These are phyloP conservation scores for Pseudocercospora macadamiae DNA, from an alignment of 2,329 filamentous ascomycete species.

Conservation along the genomic window DNA sequence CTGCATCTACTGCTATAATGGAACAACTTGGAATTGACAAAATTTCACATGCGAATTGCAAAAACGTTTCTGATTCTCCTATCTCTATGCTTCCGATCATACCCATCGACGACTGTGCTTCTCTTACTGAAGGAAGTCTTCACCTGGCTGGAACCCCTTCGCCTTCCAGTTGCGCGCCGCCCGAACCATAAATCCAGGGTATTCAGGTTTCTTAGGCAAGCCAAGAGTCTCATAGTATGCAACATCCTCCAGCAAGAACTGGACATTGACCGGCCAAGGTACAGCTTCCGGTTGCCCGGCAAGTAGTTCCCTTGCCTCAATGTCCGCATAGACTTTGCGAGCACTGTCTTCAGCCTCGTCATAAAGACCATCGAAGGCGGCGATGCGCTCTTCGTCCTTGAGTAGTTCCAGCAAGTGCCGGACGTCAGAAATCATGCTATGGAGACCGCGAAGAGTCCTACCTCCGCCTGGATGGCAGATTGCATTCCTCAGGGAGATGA, in stretches of 20 bases:
- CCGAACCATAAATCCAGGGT: background rate
- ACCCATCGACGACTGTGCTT: background rate
- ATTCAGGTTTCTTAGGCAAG: no score
- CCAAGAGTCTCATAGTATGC: background rate
- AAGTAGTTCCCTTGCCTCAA: background rate
- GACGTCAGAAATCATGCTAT: background rate
- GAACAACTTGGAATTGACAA: no score
- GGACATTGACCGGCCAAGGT: background rate
- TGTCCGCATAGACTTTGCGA: background rate
- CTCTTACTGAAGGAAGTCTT: background rate
- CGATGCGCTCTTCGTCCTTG: background rate
- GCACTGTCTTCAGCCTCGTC: background rate
- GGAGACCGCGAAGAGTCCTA: background rate
- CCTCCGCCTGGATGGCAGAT: background rate
- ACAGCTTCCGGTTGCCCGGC: background rate
- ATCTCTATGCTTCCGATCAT: no score
- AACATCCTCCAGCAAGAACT: background rate
- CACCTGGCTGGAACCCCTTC: background rate
- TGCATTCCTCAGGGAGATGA: background rate
- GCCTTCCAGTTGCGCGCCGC: background rate
- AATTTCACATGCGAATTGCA: no score
- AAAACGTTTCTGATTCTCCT: no score
- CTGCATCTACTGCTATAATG: no score
- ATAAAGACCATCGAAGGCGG: background rate
- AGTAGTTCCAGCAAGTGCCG: background rate